A percentile compares a stretch with the other conserved stretches of the same genome.
Evolutionary conservation across 2,329 filamentous ascomycete species (phyloP).

Genomic region (Talaromyces sp.): DNA sequence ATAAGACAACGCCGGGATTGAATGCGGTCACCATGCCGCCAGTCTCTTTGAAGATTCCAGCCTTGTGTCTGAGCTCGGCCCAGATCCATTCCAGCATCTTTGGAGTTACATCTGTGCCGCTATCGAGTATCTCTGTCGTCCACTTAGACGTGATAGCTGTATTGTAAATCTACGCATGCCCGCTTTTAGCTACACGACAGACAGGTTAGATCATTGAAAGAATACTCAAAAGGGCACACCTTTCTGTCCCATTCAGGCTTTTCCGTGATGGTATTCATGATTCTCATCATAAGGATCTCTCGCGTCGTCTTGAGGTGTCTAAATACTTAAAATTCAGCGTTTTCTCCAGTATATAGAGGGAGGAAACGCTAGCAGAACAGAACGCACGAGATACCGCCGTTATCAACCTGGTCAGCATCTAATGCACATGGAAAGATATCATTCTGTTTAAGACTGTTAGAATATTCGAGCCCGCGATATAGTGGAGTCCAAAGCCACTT

Average conservation of each 20-base stretch:
- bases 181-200: neutral
- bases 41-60: slow-evolving; percentile 38
- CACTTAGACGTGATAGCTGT: slow-evolving; percentile 24
- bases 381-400: slow-evolving; percentile 23
- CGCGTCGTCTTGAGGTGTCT: slow-evolving; percentile 26
- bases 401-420: slow-evolving; percentile 26
- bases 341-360: neutral
- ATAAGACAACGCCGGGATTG: slow-evolving; percentile 51
- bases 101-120: slow-evolving; percentile 26
- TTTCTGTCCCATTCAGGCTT: slow-evolving; percentile 6
- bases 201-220: no score
- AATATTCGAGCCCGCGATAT: neutral
- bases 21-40: slow-evolving; percentile 40
- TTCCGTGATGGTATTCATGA: slow-evolving; percentile 40
- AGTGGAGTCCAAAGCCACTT: neutral
- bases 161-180: neutral
- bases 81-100: slow-evolving; percentile 40
- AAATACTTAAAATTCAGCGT: slow-evolving; percentile 14
- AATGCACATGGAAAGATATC: slow-evolving; percentile 27
- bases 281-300: slow-evolving; percentile 34
- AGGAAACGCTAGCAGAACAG: neutral
- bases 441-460: neutral
- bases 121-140: slow-evolving; percentile 25
- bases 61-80: slow-evolving; percentile 49
- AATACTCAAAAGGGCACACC: slow-evolving; percentile 7